A percentile compares a stretch with the other conserved stretches of the same genome.
Evolutionary conservation across 306 rosid genomes (phyloP).

Genomic region (Astragalus glycyphyllos): DNA sequence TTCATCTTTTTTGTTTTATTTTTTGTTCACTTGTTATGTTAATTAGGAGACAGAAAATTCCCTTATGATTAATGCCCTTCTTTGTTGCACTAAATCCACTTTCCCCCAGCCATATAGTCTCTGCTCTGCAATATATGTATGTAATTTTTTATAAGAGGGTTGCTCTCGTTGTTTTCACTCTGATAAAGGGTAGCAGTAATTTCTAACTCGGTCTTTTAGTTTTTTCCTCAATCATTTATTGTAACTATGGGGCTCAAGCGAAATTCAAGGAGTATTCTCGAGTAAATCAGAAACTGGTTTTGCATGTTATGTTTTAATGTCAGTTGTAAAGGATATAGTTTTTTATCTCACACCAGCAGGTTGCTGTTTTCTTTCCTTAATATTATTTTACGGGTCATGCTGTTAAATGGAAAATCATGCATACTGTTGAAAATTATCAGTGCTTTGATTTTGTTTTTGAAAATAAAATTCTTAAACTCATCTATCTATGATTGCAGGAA

Average conservation of each 20-base stretch:
- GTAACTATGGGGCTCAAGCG: not conserved
- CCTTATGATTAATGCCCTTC: not conserved
- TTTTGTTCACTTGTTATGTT: conserved; percentile 20
- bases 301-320: conserved; percentile 15
- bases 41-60: conserved; percentile 9
- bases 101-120: conserved; percentile 3
- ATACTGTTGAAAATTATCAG: conserved; percentile 28
- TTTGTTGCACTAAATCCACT: conserved; percentile 19
- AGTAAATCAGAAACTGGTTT: conserved; percentile 20
- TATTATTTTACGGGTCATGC: conserved; percentile 4
- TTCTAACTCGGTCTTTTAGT: conserved; percentile 4
- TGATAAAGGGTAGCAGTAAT: conserved; percentile 9
- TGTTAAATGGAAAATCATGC: conserved; percentile 19
- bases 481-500: conserved; percentile 58
- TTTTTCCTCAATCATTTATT: conserved; percentile 1
- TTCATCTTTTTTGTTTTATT: not conserved
- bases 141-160: conserved; percentile 6
- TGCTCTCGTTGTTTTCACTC: conserved; percentile 9
- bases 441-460: conserved; percentile 16
- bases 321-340: conserved; percentile 3
- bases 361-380: conserved; percentile 10
- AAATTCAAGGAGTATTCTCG: not conserved
- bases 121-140: not conserved
- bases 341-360: conserved; percentile 4
- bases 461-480: conserved; percentile 24